These are phyloP conservation scores for Agroathelia rolfsii DNA, from an alignment of 1,284 basidiomycete genomes.

Conservation along the genomic window DNA sequence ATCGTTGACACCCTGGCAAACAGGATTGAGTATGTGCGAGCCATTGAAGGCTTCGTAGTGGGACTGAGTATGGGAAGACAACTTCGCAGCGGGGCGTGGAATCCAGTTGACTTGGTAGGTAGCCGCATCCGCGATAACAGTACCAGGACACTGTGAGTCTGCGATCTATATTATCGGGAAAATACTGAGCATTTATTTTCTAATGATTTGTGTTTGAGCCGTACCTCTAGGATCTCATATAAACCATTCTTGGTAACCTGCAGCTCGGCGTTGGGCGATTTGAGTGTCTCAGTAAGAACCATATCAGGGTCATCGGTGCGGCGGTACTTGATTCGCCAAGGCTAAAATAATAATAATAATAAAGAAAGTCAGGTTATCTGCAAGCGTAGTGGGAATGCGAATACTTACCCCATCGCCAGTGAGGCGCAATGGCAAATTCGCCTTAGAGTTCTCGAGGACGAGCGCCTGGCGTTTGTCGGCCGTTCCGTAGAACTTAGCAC, in stretches of 20 bases:
- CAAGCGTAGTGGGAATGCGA: constrained; percentile 2
- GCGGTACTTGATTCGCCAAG: constrained; percentile 78
- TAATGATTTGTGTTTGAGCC: too few relatives aligned
- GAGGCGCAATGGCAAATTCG: constrained; percentile 68
- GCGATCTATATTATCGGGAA: constrained; percentile 61
- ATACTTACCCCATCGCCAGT: constrained; percentile 75
- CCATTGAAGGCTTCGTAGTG: constrained; percentile 51
- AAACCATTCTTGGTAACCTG: constrained; percentile 59
- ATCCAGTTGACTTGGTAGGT: constrained; percentile 71
- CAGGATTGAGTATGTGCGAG: constrained; percentile 58
- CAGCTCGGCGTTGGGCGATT: constrained; percentile 64
- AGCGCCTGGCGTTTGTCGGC: constrained; percentile 45
- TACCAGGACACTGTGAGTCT: constrained; percentile 81
- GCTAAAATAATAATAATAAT: constrained; percentile 44
- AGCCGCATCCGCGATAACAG: constrained; percentile 47
- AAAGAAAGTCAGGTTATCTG: constrained; percentile 4
- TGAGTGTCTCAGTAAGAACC: constrained; percentile 36
- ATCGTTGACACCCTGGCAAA: constrained; percentile 76
- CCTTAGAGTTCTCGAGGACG: constrained; percentile 70
- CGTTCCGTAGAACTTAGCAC: constrained; percentile 74
- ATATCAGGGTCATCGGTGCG: constrained; percentile 38
- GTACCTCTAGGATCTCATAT: constrained; percentile 68
- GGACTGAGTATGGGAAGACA: constrained; percentile 46
- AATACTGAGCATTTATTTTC: constrained; percentile 9
- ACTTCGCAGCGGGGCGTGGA: constrained; percentile 55